Evolutionary conservation across 2,329 filamentous ascomycete species (phyloP).

Genomic region (Exophiala sp.): DNA sequence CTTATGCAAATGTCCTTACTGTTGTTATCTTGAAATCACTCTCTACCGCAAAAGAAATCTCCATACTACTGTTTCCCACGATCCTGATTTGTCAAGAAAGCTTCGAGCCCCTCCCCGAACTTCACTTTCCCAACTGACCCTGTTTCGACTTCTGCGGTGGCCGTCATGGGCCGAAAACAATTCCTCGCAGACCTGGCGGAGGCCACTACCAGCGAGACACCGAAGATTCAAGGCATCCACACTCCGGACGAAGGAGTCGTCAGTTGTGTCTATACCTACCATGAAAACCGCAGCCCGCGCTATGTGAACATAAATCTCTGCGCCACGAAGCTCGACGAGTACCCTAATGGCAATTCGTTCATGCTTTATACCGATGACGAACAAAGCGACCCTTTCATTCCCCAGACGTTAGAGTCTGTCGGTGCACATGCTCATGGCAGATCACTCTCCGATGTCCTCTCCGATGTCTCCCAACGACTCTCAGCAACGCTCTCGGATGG

Average conservation of each 20-base stretch:
- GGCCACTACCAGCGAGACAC: conserved; percentile 37
- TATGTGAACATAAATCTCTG: conserved; percentile 17
- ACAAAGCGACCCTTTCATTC: conserved; percentile 28
- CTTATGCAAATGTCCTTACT: too few relatives aligned
- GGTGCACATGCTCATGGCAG: conserved; percentile 30
- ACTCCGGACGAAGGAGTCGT: conserved; percentile 70
- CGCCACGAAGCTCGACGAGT: conserved; percentile 54
- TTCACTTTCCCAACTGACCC: too few relatives aligned
- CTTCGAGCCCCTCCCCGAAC: too few relatives aligned
- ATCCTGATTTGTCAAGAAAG: too few relatives aligned
- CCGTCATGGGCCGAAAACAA: conserved; percentile 61
- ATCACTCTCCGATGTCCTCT: conserved; percentile 27
- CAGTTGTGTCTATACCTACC: conserved; percentile 54
- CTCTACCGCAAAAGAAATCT: too few relatives aligned
- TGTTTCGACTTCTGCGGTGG: too few relatives aligned
- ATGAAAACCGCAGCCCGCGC: conserved; percentile 7
- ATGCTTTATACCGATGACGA: conserved; percentile 46
- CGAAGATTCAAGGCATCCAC: conserved; percentile 53
- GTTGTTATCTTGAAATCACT: too few relatives aligned
- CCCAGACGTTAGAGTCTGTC: conserved; percentile 19
- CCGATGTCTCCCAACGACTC: conserved; percentile 30
- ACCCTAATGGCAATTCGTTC: conserved; percentile 54
- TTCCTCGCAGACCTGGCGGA: conserved; percentile 60
- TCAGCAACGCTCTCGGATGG: conserved; percentile 13
- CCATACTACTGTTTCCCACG: too few relatives aligned